Conservation (phyloP, 495 filamentous ascomycete species). For the Elasticomyces elasticus region DNA sequence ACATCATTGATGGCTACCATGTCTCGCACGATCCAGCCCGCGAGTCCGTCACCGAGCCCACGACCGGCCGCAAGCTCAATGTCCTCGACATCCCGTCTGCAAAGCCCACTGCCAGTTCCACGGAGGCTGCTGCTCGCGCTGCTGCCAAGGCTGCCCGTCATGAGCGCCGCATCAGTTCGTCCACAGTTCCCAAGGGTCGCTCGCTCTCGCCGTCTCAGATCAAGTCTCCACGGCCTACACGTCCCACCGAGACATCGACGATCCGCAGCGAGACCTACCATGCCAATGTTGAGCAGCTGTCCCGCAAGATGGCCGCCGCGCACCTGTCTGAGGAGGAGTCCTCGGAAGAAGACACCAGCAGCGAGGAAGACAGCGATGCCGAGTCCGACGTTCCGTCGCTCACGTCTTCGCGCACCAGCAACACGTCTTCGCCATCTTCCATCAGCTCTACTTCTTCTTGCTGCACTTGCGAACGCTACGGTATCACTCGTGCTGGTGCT, state of each 20-base stretch:
- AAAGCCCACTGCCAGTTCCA: slow-evolving; percentile 20
- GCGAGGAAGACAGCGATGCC: slow-evolving; percentile 31
- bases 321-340: slow-evolving; percentile 5
- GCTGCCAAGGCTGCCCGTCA: slow-evolving; percentile 32
- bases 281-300: slow-evolving; percentile 57
- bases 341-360: slow-evolving; percentile 8
- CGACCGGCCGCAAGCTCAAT: slow-evolving; percentile 89
- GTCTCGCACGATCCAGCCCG: slow-evolving; percentile 93
- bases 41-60: slow-evolving; percentile 85
- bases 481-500: slow-evolving; percentile 84
- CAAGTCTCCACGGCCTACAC: slow-evolving; percentile 76
- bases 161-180: slow-evolving; percentile 38
- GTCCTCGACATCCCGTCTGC: slow-evolving; percentile 55
- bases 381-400: slow-evolving; percentile 43
- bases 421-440: slow-evolving; percentile 60
- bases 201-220: slow-evolving; percentile 82
- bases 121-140: slow-evolving; percentile 27
- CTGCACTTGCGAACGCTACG: slow-evolving; percentile 90
- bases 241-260: slow-evolving; percentile 72
- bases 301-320: slow-evolving; percentile 47
- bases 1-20: slow-evolving; percentile 99
- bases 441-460: slow-evolving; percentile 59
- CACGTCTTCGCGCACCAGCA: slow-evolving; percentile 63
- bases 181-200: slow-evolving; percentile 73
- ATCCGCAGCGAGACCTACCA: slow-evolving; percentile 61